phyloP scores from a whole-genome alignment of 1,139 yeast species.

The Pichia cactophila region DNA sequence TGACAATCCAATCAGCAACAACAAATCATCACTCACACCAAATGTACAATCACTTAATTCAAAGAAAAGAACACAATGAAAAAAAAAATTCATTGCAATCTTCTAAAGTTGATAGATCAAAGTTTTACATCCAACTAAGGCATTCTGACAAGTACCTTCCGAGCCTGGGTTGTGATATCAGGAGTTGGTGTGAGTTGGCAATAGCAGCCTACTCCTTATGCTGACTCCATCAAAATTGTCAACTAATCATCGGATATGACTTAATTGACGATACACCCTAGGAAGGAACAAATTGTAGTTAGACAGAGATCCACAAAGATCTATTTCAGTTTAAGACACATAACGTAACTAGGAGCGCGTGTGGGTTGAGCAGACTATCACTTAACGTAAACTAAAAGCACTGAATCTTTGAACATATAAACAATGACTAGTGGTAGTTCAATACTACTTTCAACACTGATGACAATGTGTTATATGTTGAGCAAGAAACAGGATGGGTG shows the following conservation, averaged over 20 bases:
- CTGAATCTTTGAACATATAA: conserved; percentile 6
- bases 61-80: conserved; percentile 4
- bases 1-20: background rate
- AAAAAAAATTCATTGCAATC: background rate
- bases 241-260: background rate
- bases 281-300: background rate
- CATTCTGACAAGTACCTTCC: conserved; percentile 2
- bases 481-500: conserved; percentile 15
- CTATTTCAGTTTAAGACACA: background rate
- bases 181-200: background rate
- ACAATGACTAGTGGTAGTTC: background rate
- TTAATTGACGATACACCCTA: background rate
- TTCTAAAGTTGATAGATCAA: background rate
- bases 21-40: background rate
- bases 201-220: conserved; percentile 6
- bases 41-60: background rate
- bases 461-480: background rate
- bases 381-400: conserved; percentile 2
- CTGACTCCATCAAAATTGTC: background rate
- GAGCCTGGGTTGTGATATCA: conserved; percentile 14
- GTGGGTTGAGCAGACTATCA: conserved; percentile 1
- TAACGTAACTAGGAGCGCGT: background rate
- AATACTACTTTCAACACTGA: background rate
- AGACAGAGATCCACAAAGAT: background rate
- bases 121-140: background rate